Evolutionary conservation across 2,329 filamentous ascomycete species (phyloP), one percentile per base, ranked within the genome.

Genomic region (Diaporthe citri): DNA sequence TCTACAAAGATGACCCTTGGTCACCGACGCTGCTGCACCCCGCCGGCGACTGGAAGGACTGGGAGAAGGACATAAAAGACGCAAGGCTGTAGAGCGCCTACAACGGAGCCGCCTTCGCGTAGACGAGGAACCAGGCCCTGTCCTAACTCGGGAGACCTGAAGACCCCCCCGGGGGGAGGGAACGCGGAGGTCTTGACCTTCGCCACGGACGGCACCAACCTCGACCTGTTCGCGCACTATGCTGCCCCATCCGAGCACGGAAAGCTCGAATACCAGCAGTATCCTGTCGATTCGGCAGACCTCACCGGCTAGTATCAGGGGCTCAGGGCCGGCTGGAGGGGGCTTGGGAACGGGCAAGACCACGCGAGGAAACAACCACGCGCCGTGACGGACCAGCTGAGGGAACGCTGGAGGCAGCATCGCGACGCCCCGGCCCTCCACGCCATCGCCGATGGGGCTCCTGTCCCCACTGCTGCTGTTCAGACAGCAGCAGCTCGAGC

Each of bases 171-270:
- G 31, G 36, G 1, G 0, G 79, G 78, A 0, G 79, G 78, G 8
- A 74, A 79, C 41, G 76, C 80, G 5, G 66, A 74, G 10, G 31
- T 82, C 71, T 78, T 76, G 4, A 81, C 80, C 0, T 82, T 82
- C 67, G 78, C 79, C 43, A 80, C 80, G 1, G 74, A 82, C 48
- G 81, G 80, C 39, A 75, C 69, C 2, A 75, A 43, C n/a, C 41
- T 82, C 39, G 76, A 80, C 69, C 52, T 80, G 9, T 82, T 59
- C n/a, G 79, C 80, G 1, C 80, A 82, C 34, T 79, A 81, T 52
- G 75, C 80, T 17, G 56, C 71, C 2, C 22, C 17, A 20, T 51
- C 78, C 78, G 2, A 43, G 72, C 15, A 62, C 28, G 28, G 52
- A 8, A 56, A 6, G 15, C 52, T 56, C 22, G 13, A 34, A 56